A percentile compares a stretch with the other conserved stretches of the same genome.
These are phyloP conservation scores for Lentinula sp. DNA, from an alignment of 768 basidiomycete genomes.

Conservation along the genomic window DNA sequence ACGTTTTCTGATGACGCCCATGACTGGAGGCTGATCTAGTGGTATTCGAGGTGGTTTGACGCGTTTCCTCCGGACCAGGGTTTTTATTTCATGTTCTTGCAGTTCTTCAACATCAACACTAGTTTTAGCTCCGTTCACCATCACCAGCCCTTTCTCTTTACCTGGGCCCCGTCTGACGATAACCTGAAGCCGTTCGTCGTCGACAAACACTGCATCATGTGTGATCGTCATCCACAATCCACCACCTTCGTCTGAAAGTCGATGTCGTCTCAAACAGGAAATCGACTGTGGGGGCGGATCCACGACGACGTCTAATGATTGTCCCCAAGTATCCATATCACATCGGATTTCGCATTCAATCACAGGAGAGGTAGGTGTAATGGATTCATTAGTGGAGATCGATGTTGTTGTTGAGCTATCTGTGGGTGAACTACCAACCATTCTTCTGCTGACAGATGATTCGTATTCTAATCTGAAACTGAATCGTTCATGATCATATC, in stretches of 20 bases:
- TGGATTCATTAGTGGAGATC: constrained; percentile 18
- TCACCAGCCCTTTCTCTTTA: constrained; percentile 77
- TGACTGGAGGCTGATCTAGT: constrained; percentile 87
- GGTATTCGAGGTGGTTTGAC: constrained; percentile 83
- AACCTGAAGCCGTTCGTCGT: constrained; percentile 68
- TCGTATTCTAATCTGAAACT: constrained; percentile 84
- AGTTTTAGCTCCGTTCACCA: constrained; percentile 84
- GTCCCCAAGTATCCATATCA: constrained; percentile 85
- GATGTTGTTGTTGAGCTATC: constrained; percentile 12
- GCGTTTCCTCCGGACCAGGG: constrained; percentile 76
- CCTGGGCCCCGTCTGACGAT: constrained; percentile 73
- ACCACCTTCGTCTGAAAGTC: constrained; percentile 80
- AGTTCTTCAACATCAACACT: constrained; percentile 87
- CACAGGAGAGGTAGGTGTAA: constrained; percentile 32
- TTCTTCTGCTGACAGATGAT: constrained; percentile 45
- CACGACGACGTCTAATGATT: constrained; percentile 79
- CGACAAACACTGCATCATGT: constrained; percentile 75
- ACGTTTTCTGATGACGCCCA: constrained; percentile 61
- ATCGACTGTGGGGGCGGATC: constrained; percentile 88
- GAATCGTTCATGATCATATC: constrained; percentile 85
- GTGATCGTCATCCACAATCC: constrained; percentile 92
- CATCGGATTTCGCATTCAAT: constrained; percentile 91
- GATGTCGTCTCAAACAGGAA: constrained; percentile 79
- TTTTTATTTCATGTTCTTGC: constrained; percentile 79
- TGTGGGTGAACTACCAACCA: constrained; percentile 15